These are phyloP conservation scores for Lunularia cruciata DNA, from an alignment of 225 moss, liverwort and hornwort genomes.

Conservation along the genomic window DNA sequence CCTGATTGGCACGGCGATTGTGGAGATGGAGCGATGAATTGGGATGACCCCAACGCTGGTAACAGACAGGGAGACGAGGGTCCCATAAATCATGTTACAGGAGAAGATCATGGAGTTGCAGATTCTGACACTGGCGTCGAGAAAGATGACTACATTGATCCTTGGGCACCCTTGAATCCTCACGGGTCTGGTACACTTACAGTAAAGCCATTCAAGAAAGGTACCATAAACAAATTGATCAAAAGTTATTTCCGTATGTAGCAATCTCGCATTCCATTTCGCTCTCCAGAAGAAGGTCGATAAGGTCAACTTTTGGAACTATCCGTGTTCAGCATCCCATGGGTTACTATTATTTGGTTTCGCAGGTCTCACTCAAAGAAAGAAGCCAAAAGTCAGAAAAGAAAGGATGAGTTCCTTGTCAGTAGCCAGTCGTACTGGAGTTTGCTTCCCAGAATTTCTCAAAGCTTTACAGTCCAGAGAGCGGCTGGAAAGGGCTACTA, in stretches of 20 bases:
- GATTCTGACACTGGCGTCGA: constrained; percentile 6
- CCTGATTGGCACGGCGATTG: constrained; percentile 36
- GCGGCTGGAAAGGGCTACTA: constrained; percentile 27
- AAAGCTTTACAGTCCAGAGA: constrained; percentile 43
- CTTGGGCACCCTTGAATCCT: constrained; percentile 54
- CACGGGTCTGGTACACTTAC: constrained; percentile 49
- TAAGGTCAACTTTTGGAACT: too few relatives aligned
- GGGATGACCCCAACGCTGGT: constrained; percentile 30
- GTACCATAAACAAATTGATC: constrained; percentile 16
- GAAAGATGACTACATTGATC: constrained; percentile 39
- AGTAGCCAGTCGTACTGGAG: constrained; percentile 28
- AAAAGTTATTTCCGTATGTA: too few relatives aligned
- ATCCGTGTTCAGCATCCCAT: too few relatives aligned
- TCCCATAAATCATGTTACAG: constrained; percentile 4
- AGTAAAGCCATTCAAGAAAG: constrained; percentile 46
- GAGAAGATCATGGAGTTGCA: constrained; percentile 8
- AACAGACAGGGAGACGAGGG: constrained; percentile 2
- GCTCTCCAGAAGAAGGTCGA: too few relatives aligned
- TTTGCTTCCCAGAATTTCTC: constrained; percentile 53
- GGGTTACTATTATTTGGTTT: neutral
- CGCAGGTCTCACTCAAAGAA: constrained; percentile 45
- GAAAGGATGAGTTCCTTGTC: constrained; percentile 10
- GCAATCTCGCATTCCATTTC: neutral
- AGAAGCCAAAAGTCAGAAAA: constrained; percentile 22
- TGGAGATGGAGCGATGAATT: constrained; percentile 36